Base-by-base conservation (phyloP, 345 rosid species). In the Gynandropsis gynandra region DNA sequence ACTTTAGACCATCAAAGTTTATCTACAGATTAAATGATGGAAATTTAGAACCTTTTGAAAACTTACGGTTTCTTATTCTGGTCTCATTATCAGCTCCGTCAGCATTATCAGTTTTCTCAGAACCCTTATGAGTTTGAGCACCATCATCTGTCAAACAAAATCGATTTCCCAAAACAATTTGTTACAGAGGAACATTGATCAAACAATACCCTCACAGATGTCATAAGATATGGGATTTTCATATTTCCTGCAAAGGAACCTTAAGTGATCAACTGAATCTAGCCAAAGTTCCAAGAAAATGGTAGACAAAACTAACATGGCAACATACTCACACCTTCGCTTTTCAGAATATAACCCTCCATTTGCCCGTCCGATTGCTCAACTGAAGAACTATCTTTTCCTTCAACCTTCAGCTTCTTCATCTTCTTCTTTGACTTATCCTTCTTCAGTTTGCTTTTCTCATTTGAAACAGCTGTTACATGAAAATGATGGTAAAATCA, bases 351-450 rank as follows among this genome's bases (percentile, higher is more conserved):
- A 56, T 15, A 39, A 52, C 15, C 65, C 40, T 60, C 61, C 15
- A 14, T 2, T 10, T 65, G 39, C 33, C n/a, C 14, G 54, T 10
- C 50, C 5, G 55, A 13, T 27, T 52, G 54, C 20, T 56, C 56
- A 15, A 43, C 67, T 12, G 29, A 21, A 12, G 8, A 16, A 10
- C 52, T 51, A 57, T 8, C 50, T 34, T 50, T 47, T 20, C 51
- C 68, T 20, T 63, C 56, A 0, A 24, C 62, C 57, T 63, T 68
- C 27, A 59, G 43, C 58, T 68, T 68, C 41, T 40, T 68, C 48
- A 21, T 62, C 7, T 15, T 31, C 32, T 57, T 57, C 42, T 56
- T 52, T 55, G 47, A 12, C 21, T 59, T 66, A 0, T 35, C 18
- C 58, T 67, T 55, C 42, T 68, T 62, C 18, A 16, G 47, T 50